phyloP scores from a whole-genome alignment of 768 basidiomycete species.

The Rhizopogon salebrosus region DNA sequence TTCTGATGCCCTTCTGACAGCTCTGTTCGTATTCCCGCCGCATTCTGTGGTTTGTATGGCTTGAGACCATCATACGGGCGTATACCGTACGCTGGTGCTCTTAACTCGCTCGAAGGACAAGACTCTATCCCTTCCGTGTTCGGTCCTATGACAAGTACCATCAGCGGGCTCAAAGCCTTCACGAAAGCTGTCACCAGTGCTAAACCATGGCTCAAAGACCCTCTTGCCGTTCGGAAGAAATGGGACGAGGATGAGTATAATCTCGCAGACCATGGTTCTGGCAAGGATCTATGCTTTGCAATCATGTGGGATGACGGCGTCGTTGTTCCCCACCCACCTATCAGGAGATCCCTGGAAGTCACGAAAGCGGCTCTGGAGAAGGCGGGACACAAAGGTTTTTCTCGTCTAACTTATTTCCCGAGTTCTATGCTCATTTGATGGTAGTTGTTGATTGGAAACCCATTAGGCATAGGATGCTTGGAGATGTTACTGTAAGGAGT shows the following conservation, averaged over 20 bases:
- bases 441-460: constrained; percentile 70
- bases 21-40: constrained; percentile 66
- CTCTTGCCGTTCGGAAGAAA: constrained; percentile 47
- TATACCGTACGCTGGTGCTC: constrained; percentile 63
- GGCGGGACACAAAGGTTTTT: constrained; percentile 61
- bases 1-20: constrained; percentile 27
- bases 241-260: constrained; percentile 60
- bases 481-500: constrained; percentile 32
- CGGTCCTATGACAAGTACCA: constrained; percentile 60
- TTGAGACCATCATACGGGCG: constrained; percentile 66
- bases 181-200: constrained; percentile 54
- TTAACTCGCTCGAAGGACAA: constrained; percentile 65
- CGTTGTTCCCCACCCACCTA: constrained; percentile 59
- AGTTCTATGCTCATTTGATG: neutral
- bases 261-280: constrained; percentile 53
- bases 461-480: constrained; percentile 45
- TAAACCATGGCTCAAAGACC: constrained; percentile 66
- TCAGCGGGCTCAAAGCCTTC: constrained; percentile 62
- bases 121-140: constrained; percentile 69
- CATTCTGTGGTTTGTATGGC: constrained; percentile 66
- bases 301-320: constrained; percentile 65
- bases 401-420: neutral
- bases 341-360: constrained; percentile 52
- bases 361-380: constrained; percentile 50
- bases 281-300: constrained; percentile 48